phyloP scores from a whole-genome alignment of 179 eudicot genomes.

The Silene noctiflora region DNA sequence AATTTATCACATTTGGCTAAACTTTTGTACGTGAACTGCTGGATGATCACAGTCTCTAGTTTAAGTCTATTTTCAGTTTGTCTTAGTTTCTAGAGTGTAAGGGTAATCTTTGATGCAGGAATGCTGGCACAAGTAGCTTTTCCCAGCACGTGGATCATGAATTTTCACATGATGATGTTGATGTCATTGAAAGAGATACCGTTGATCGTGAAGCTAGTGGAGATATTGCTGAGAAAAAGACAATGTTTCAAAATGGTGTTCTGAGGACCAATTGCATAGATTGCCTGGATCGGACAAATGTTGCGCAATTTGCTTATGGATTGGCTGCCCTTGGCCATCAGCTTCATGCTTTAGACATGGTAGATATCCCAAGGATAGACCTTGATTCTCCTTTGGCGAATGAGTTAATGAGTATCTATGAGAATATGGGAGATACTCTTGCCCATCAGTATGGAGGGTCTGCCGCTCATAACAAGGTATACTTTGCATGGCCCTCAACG shows the following conservation, averaged over 20 bases:
- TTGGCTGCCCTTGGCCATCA: slow-evolving; percentile 82
- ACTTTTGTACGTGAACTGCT: not conserved
- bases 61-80: not conserved
- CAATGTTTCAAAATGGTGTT: slow-evolving; percentile 71
- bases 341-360: slow-evolving; percentile 59
- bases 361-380: slow-evolving; percentile 54
- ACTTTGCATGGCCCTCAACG: slow-evolving; percentile 9
- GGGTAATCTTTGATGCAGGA: slow-evolving; percentile 39
- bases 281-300: slow-evolving; percentile 93
- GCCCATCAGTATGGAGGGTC: slow-evolving; percentile 97
- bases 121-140: slow-evolving; percentile 23
- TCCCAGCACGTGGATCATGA: slow-evolving; percentile 25
- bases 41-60: not conserved
- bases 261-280: slow-evolving; percentile 93
- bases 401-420: slow-evolving; percentile 71
- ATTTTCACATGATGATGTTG: slow-evolving; percentile 34
- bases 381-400: slow-evolving; percentile 69
- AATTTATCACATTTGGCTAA: not conserved
- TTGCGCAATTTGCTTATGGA: slow-evolving; percentile 97
- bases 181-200: slow-evolving; percentile 29
- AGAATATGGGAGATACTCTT: slow-evolving; percentile 93
- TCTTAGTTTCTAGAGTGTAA: slow-evolving; percentile 2
- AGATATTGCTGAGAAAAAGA: slow-evolving; percentile 34
- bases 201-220: slow-evolving; percentile 33
- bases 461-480: slow-evolving; percentile 94